A percentile compares a stretch with the other conserved stretches of the same genome.
Conservation (phyloP, 1,284 basidiomycete genomes). For the Inonotus hispidus region DNA sequence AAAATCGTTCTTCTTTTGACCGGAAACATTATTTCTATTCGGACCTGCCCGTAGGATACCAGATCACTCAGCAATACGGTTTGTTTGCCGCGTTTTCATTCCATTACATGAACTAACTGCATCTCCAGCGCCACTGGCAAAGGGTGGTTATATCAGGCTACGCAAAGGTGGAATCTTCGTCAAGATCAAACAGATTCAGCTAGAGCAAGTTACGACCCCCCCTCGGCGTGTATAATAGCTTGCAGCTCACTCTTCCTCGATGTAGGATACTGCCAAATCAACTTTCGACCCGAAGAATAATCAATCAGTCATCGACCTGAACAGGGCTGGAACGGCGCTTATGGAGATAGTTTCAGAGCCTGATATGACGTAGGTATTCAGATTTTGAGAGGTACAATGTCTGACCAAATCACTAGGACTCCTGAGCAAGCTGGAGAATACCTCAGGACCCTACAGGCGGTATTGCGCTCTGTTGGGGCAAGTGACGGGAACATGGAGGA, state of each 20-base stretch:
- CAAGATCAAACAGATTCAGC: constrained; percentile 89
- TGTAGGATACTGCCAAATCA: constrained; percentile 92
- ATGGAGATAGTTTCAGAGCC: constrained; percentile 97
- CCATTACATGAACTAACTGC: not conserved
- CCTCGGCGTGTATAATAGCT: not conserved
- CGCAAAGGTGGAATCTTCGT: constrained; percentile 45
- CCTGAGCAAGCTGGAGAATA: constrained; percentile 92
- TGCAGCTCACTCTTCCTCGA: constrained; percentile 2
- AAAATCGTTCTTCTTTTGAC: constrained; percentile 80
- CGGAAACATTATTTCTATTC: constrained; percentile 99
- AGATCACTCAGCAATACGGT: constrained; percentile 96
- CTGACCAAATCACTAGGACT: constrained; percentile 41
- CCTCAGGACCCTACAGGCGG: constrained; percentile 76
- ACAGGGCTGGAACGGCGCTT: constrained; percentile 83
- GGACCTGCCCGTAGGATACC: constrained; percentile 91
- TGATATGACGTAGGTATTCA: constrained; percentile 66
- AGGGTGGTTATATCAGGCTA: constrained; percentile 57
- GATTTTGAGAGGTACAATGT: not conserved
- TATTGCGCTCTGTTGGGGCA: constrained; percentile 80
- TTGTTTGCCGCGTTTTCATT: constrained; percentile 22
- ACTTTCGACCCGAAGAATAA: constrained; percentile 55
- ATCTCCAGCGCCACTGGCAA: constrained; percentile 72
- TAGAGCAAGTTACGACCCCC: constrained; percentile 75
- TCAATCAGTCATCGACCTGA: constrained; percentile 77
- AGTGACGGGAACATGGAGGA: constrained; percentile 98